Evolutionary conservation across 805 yeast species (phyloP).

Genomic region (Candida ipomoeae): DNA sequence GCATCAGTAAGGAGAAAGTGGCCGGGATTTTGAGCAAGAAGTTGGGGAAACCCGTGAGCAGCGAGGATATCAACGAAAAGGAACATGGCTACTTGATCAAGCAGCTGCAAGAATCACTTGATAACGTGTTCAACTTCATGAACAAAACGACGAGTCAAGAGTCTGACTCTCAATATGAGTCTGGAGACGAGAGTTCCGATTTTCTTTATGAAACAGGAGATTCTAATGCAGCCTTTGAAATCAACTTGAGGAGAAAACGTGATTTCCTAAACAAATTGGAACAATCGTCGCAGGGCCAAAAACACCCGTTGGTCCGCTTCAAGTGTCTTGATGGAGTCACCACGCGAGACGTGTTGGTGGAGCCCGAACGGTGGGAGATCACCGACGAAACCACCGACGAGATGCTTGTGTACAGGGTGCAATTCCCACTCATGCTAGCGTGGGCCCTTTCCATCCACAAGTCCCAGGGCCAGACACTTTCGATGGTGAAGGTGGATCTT

Average conservation of each 20-base stretch:
- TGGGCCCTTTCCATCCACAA: constrained; percentile 86
- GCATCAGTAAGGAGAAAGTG: constrained; percentile 6
- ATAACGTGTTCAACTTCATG: constrained; percentile 15
- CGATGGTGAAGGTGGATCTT: constrained; percentile 65
- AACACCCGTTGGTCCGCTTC: constrained; percentile 76
- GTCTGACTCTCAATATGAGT: neutral
- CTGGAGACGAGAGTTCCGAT: neutral
- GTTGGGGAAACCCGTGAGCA: constrained; percentile 1
- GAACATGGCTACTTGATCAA: neutral
- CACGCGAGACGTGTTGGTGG: constrained; percentile 69
- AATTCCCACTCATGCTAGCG: constrained; percentile 66
- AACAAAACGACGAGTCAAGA: neutral
- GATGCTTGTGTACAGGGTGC: constrained; percentile 48
- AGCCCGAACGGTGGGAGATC: constrained; percentile 76
- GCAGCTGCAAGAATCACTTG: constrained; percentile 8
- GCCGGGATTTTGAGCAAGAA: constrained; percentile 11
- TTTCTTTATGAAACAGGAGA: neutral
- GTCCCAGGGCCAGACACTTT: constrained; percentile 80
- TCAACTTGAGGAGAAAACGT: constrained; percentile 46
- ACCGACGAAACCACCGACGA: constrained; percentile 65
- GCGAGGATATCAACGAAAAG: constrained; percentile 14
- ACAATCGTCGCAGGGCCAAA: constrained; percentile 41
- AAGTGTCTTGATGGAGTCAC: constrained; percentile 61
- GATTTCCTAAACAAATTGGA: constrained; percentile 41
- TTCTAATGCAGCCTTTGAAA: neutral